Conservation (phyloP, 345 rosid species). For the Atalantia buxifolia region DNA sequence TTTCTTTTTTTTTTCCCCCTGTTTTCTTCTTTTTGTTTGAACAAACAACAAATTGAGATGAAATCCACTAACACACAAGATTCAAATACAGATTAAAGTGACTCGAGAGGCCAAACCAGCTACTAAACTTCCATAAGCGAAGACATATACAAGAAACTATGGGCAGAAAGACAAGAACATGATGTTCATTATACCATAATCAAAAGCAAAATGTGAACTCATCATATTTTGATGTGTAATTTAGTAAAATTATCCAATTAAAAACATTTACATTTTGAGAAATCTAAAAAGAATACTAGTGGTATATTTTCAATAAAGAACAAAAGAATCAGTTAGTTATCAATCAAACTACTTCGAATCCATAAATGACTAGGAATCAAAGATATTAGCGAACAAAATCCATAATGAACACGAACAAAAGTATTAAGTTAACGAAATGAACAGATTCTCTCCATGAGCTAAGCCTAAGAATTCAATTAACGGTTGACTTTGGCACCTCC, state of each 20-base stretch:
- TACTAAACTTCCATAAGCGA: conserved; percentile 30
- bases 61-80: conserved; percentile 15
- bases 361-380: conserved; percentile 17
- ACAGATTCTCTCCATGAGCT: conserved; percentile 31
- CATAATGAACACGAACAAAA: conserved; percentile 21
- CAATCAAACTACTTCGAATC: conserved; percentile 31
- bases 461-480: conserved; percentile 32
- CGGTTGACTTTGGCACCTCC: conserved; percentile 24
- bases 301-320: conserved; percentile 22
- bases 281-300: conserved; percentile 32
- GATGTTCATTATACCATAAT: conserved; percentile 6
- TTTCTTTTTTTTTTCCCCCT: neutral
- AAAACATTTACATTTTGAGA: conserved; percentile 39
- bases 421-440: conserved; percentile 27
- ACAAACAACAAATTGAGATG: conserved; percentile 12
- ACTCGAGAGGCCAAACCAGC: conserved; percentile 57
- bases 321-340: conserved; percentile 36
- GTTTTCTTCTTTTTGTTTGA: conserved; percentile 3
- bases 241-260: neutral
- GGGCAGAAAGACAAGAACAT: conserved; percentile 28
- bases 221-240: conserved; percentile 16
- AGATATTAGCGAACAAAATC: conserved; percentile 30
- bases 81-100: conserved; percentile 16
- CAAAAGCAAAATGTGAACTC: conserved; percentile 16
- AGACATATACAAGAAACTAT: conserved; percentile 16